Evolutionary conservation across 2,329 filamentous ascomycete species (phyloP), one percentile per base, ranked within the genome.

Genomic region (Cadophora malorum): DNA sequence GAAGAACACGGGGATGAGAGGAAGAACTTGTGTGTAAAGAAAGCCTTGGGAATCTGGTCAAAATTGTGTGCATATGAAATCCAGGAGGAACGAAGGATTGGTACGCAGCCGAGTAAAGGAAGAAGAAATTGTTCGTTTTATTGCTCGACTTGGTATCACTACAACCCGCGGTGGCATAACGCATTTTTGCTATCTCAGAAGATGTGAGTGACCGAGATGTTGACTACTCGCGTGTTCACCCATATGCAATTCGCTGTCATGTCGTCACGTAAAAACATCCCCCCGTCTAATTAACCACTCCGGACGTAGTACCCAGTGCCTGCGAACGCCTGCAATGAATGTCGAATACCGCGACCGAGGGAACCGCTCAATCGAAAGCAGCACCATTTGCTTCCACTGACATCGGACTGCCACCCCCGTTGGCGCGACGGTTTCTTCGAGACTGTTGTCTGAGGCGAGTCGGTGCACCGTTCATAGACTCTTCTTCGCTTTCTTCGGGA

Each of bases 401-500:
- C 76, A 78, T 78, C 10, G 76, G 76, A 62, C 77, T 78, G 8
- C 64, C 64, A 12, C 76, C 74, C 21, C 68, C 74, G 41, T 74
- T 74, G 23, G 70, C 63, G 63, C 68, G 66, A 52, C 71, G 65
- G 41, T 25, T 70, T 64, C 33, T 69, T 67, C 56, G 66, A 33
- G 35, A 66, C 65, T 53, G 65, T 69, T 64, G 68, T 33, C 64
- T 55, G 21, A 65, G 35, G 3, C 64, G 64, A 21, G 55, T 66
- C 21, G 71, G 62, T 58, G 68, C 70, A 41, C 72, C 71, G 56
- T 75, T 74, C 9, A 70, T 80, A 69, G 81, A 82, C 65, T 77
- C 80, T 66, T 84, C 82, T 19, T 88, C 86, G 19, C 88, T 86
- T 45, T 80, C 79, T n/a, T 90, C 86, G 1, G 81, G 82, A 70